Base-by-base conservation (phyloP, 495 filamentous ascomycete species). In the Lineolata rhizophorae region DNA sequence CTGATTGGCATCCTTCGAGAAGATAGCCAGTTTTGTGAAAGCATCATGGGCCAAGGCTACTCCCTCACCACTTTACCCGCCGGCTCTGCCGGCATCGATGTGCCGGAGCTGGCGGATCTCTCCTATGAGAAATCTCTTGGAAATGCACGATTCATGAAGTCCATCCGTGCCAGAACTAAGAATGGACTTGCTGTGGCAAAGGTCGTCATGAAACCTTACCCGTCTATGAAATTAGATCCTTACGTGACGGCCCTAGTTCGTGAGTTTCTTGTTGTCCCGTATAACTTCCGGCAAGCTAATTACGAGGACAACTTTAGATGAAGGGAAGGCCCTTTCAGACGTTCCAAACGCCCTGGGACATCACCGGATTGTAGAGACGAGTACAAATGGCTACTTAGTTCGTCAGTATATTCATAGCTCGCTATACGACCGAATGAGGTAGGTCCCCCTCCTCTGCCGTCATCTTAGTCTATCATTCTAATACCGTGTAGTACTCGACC, bases 1-100 rank as follows among this genome's bases (percentile, higher is more conserved):
- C n/a, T n/a, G n/a, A n/a, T n/a, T n/a, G n/a, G n/a, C n/a, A n/a
- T n/a, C n/a, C n/a, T n/a, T n/a, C n/a, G n/a, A n/a, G n/a, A n/a
- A n/a, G n/a, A n/a, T n/a, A n/a, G n/a, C n/a, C n/a, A n/a, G n/a
- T n/a, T n/a, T n/a, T n/a, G n/a, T n/a, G n/a, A n/a, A n/a, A n/a
- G n/a, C n/a, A n/a, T n/a, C n/a, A 99, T 99, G 90, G 90, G 90
- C 35, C 90, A 99, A 62, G 82, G 78, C 46, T 94, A 91, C 55
- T 95, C 90, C 40, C 65, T 90, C 35, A 75, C 79, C 17, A 77
- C 83, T 36, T 72, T 90, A 36, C 82, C 84, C 20, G 76, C 81
- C 35, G 85, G 83, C 50, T 72, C 80, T 33, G 82, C 83, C 30
- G 78, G 78, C 39, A 92, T 95, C 52, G 87, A 95, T 52, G 71